Evolutionary conservation across 768 basidiomycete genomes (phyloP).

Genomic region (Asterophora parasitica): DNA sequence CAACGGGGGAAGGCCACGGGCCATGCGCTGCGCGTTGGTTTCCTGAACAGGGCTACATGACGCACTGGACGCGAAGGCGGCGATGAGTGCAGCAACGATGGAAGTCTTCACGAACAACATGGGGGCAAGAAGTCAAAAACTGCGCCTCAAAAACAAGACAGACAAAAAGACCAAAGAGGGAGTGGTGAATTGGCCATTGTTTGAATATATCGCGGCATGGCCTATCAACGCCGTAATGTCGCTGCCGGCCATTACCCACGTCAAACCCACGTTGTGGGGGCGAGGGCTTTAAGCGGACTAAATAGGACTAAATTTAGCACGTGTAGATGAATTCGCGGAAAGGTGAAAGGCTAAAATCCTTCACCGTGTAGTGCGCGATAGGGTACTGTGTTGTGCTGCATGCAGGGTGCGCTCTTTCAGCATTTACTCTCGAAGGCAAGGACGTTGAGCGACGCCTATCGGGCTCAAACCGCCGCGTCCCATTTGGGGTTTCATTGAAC

Average conservation of each 20-base stretch:
- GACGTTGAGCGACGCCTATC: neutral
- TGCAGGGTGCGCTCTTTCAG: neutral
- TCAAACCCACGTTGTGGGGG: conserved; percentile 3
- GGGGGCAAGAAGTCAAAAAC: neutral
- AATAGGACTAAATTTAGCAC: conserved; percentile 7
- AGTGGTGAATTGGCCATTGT: neutral
- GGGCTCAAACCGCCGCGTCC: neutral
- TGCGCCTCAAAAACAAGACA: neutral
- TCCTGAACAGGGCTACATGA: conserved; percentile 19
- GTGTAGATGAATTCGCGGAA: neutral
- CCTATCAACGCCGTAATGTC: conserved; percentile 1
- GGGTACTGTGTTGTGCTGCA: neutral
- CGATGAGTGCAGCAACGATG: conserved; percentile 20
- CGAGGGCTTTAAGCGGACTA: conserved; percentile 1
- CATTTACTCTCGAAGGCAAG: neutral
- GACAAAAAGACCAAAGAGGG: neutral
- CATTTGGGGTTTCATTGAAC: neutral
- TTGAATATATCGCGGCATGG: conserved; percentile 4
- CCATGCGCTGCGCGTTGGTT: conserved; percentile 41
- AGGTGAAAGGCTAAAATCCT: neutral
- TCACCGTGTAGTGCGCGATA: neutral
- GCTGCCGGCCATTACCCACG: neutral
- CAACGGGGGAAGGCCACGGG: conserved; percentile 39
- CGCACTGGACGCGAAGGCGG: conserved; percentile 18
- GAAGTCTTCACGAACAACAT: conserved; percentile 19